Base-by-base conservation (phyloP, 1,139 yeast genomes). In the Kodamaea derodonti region DNA sequence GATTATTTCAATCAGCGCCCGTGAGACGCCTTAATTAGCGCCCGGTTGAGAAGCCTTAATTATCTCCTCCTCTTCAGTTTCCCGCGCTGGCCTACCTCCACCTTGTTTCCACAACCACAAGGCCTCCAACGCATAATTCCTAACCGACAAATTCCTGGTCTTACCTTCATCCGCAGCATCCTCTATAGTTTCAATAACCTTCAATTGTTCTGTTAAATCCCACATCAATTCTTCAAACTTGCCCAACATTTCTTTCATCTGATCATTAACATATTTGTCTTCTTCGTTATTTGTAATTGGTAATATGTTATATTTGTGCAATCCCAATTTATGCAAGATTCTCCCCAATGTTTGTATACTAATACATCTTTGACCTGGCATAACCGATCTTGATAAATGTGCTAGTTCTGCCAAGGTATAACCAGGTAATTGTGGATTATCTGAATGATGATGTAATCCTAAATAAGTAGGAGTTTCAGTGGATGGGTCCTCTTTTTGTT, bases 381-480 rank as follows among this genome's bases (percentile, higher is more conserved):
- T 77, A 1, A 84, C 76, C 1, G 96, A 86, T 43, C 96, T 68
- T 3, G 90, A 66, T 35, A 87, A 70, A 48, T 84, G 95, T 0
- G 84, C 84, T 34, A 92, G 67, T 53, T 92, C 99, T 1, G 77
- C 68, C 16, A 92, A 57, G 0, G 97, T 88, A 56, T 92, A 92
- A 0, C 99, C 99, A 0, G 98, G 95, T 37, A 90, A 69, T 30
- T 82, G 80, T 0, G 97, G 97, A 36, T 82, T 79, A 16, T 84
- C 87, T 0, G 96, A 75, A 56, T 92, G 99, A 54, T 92, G 97
- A 50, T 88, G 97, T 16, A 92, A 70, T 0, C 97, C 99, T 33
- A 77, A 58, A 30, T 73, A 67, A 0, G 84, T 69, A 2, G 75
- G 70, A 3, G 78, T 71, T 6, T 79, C 67, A 17, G 38, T 28